A percentile compares a stretch with the other conserved stretches of the same genome.
Conservation (phyloP, 2,329 filamentous ascomycete genomes). For the Xylaria sp. region DNA sequence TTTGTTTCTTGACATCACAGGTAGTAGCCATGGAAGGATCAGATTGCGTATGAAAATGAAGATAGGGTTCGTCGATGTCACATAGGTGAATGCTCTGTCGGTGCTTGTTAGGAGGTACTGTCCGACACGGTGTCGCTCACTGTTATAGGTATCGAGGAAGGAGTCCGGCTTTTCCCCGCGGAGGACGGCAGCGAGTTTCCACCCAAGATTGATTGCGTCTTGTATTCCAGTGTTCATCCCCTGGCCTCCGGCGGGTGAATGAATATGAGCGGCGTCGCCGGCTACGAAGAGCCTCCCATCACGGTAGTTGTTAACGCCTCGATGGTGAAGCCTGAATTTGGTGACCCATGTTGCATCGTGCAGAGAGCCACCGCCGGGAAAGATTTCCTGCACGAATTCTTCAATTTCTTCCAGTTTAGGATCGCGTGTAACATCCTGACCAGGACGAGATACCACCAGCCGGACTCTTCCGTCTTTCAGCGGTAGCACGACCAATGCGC, state of each 20-base stretch:
- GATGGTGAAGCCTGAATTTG: slow-evolving; percentile 59
- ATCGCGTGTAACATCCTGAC: slow-evolving; percentile 35
- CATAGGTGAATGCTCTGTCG: slow-evolving; percentile 53
- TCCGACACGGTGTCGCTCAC: slow-evolving; percentile 60
- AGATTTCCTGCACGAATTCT: slow-evolving; percentile 41
- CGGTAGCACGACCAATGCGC: slow-evolving; percentile 52
- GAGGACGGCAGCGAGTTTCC: slow-evolving; percentile 61
- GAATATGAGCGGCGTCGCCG: slow-evolving; percentile 68
- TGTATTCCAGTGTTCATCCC: slow-evolving; percentile 67
- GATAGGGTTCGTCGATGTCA: slow-evolving; percentile 52
- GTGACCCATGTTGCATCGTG: slow-evolving; percentile 55
- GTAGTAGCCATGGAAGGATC: slow-evolving; percentile 53
- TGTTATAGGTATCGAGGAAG: slow-evolving; percentile 60
- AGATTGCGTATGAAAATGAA: slow-evolving; percentile 54
- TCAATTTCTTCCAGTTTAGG: slow-evolving; percentile 50
- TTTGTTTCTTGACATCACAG: slow-evolving; percentile 48
- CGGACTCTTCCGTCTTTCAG: slow-evolving; percentile 45
- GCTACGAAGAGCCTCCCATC: slow-evolving; percentile 63
- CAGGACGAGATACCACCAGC: slow-evolving; percentile 45
- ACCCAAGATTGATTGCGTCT: slow-evolving; percentile 61
- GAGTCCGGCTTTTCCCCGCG: slow-evolving; percentile 48
- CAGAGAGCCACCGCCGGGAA: slow-evolving; percentile 46
- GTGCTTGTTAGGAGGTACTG: slow-evolving; percentile 55
- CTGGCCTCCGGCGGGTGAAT: slow-evolving; percentile 65
- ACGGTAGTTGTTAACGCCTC: slow-evolving; percentile 53